Percentiles rank a stretch among this genome's conserved stretches.
Evolutionary conservation across 768 basidiomycete species (phyloP).

Genomic region (Lactarius sanguifluus): DNA sequence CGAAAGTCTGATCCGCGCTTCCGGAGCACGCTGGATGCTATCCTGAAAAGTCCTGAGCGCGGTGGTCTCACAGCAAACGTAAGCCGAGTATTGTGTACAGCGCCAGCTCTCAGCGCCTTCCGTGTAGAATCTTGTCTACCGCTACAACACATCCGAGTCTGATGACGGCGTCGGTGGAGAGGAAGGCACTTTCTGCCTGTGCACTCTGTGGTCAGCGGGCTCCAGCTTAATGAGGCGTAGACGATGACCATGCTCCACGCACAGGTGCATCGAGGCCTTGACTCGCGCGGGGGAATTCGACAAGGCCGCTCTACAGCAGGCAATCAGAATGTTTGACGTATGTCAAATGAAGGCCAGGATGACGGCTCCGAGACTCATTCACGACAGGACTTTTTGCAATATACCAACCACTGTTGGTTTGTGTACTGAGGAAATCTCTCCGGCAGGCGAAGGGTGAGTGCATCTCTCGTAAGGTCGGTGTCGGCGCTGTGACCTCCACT

Average conservation of each 20-base stretch:
- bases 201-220: conserved; percentile 64
- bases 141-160: conserved; percentile 83
- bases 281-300: conserved; percentile 86
- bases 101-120: conserved; percentile 21
- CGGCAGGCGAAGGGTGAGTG: conserved; percentile 76
- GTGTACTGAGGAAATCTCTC: conserved; percentile 84
- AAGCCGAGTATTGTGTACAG: conserved; percentile 29
- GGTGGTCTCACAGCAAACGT: conserved; percentile 91
- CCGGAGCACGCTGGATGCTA: conserved; percentile 76
- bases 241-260: conserved; percentile 4
- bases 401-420: conserved; percentile 86
- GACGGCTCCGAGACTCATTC: background rate
- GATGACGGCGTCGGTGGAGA: conserved; percentile 96
- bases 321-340: conserved; percentile 90
- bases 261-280: conserved; percentile 84
- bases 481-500: conserved; percentile 19
- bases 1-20: conserved; percentile 84
- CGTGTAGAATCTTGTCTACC: conserved; percentile 76
- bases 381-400: conserved; percentile 69
- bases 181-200: conserved; percentile 92
- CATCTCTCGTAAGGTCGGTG: background rate
- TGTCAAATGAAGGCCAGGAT: conserved; percentile 17
- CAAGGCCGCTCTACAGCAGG: conserved; percentile 57
- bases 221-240: background rate
- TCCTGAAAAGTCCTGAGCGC: conserved; percentile 83